Base-by-base conservation (phyloP, 2,329 filamentous ascomycete genomes). In the Fusarium proliferatum region DNA sequence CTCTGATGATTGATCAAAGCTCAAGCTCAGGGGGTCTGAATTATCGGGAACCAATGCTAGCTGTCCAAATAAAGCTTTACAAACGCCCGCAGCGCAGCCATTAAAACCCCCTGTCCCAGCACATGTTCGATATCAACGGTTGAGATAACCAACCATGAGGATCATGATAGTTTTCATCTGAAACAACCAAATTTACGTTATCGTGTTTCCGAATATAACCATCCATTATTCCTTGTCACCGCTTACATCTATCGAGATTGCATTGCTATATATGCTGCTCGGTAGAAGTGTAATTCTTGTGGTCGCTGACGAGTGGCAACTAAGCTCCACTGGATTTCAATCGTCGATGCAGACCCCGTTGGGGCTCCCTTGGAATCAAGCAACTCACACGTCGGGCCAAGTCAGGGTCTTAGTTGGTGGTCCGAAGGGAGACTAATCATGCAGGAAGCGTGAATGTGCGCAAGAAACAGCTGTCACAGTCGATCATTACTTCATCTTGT, bases 71-170 rank as follows among this genome's bases (percentile, higher is more conserved):
- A 65, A 64, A 61, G 45, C 59, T 73, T 74, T 73, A 61, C 34
- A 49, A 71, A 72, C 75, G 75, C 75, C 75, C 75, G 71, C 75
- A 76, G 23, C 64, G 34, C 69, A 66, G 26, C 69, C 45, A 39
- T 53, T 68, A 57, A 48, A 48, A 28, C 43, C 49, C 66, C 61
- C 51, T 72, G 48, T 49, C 46, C 28, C 17, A 36, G 42, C 61
- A 62, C 65, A 60, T 58, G 48, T 42, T 42, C 60, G 48, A 69
- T 60, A 61, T 59, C 49, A 61, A 57, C 58, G 33, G 56, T 30
- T 57, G 45, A 48, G 70, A 68, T 53, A 17, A 16, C 61, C 38
- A 51, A 56, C 36, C 38, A 38, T 53, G 30, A 49, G 33, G 45
- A 26, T n/a, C 26, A 38, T n/a, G 48, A 49, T 48, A 6, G 30